These are phyloP conservation scores for Penicillium rolfsii DNA, from an alignment of 2,329 filamentous ascomycete species.

Conservation along the genomic window DNA sequence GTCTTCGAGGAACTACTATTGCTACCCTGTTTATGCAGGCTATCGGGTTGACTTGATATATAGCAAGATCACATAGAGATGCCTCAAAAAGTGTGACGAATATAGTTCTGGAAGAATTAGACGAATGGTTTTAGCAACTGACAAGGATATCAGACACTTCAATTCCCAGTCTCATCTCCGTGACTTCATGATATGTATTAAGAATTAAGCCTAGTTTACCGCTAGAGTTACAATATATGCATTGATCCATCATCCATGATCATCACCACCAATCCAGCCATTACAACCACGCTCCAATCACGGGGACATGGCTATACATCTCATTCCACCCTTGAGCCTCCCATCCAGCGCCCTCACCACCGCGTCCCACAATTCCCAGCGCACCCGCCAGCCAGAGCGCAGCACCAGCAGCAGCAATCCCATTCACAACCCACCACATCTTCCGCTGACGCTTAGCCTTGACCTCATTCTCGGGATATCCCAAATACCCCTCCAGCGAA, in stretches of 20 bases:
- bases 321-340: constrained; percentile 78
- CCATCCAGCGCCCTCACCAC: constrained; percentile 74
- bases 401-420: constrained; percentile 59
- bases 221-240: constrained; percentile 14
- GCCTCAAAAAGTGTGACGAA: too few relatives aligned
- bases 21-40: too few relatives aligned
- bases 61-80: too few relatives aligned
- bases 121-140: neutral
- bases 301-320: constrained; percentile 65
- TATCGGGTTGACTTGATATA: too few relatives aligned
- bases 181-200: constrained; percentile 9
- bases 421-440: constrained; percentile 74
- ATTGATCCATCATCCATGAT: constrained; percentile 2
- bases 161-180: neutral
- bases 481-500: constrained; percentile 39
- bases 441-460: constrained; percentile 60
- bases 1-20: too few relatives aligned
- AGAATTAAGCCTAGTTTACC: constrained; percentile 7
- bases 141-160: neutral
- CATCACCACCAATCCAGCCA: neutral
- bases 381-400: constrained; percentile 81
- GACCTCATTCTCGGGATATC: constrained; percentile 54
- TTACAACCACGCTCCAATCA: constrained; percentile 58
- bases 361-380: constrained; percentile 74
- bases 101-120: neutral